Evolutionary conservation across 495 filamentous ascomycete species (phyloP).

Genomic region (Baudoinia panamericana): DNA sequence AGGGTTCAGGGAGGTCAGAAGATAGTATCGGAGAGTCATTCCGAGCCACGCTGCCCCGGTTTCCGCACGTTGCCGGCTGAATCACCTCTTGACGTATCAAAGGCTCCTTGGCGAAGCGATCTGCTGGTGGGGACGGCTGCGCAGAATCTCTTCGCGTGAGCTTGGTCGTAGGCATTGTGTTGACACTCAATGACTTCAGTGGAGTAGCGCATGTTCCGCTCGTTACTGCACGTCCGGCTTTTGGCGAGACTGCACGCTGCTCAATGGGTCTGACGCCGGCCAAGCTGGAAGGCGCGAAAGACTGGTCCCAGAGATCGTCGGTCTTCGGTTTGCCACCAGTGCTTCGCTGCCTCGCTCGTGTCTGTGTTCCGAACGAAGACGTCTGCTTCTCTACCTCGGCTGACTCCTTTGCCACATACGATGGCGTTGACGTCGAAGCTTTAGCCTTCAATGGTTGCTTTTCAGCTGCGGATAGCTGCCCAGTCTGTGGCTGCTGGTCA

Average conservation of each 20-base stretch:
- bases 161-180: conserved; percentile 4
- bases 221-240: conserved; percentile 1
- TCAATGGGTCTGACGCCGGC: neutral
- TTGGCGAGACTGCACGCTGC: neutral
- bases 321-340: conserved; percentile 1
- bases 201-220: conserved; percentile 7
- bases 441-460: neutral
- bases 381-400: neutral
- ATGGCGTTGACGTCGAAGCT: neutral
- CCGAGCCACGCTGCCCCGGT: neutral
- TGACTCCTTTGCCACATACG: no score
- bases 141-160: conserved; percentile 1
- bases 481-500: no score
- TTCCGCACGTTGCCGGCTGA: neutral
- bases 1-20: neutral
- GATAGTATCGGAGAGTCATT: neutral
- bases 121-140: neutral
- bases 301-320: conserved; percentile 16
- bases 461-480: neutral
- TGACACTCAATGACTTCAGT: conserved; percentile 15
- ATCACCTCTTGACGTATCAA: conserved; percentile 9
- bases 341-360: neutral
- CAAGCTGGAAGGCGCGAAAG: conserved; percentile 8
- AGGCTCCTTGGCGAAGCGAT: conserved; percentile 6
- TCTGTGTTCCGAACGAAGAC: neutral